phyloP scores from a whole-genome alignment of 2,329 filamentous ascomycete genomes.

The Colletotrichum eremochloae region DNA sequence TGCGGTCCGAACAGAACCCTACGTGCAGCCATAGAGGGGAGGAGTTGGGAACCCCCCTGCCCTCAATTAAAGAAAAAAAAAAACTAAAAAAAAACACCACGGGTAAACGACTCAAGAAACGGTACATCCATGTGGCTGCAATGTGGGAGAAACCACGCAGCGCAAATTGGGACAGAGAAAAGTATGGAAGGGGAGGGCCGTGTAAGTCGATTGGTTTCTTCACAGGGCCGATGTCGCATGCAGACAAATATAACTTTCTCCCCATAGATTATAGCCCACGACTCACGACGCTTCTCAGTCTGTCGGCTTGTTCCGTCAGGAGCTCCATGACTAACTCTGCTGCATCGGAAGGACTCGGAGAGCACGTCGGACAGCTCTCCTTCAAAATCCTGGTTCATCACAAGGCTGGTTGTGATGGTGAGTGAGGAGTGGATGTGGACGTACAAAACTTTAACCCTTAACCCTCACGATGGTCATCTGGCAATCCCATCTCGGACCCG shows the following conservation, averaged over 20 bases:
- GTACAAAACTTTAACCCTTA: constrained; percentile 35
- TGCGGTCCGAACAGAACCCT: background rate
- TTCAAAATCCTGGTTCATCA: constrained; percentile 2
- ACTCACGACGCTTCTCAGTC: background rate
- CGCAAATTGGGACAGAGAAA: background rate
- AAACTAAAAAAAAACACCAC: background rate
- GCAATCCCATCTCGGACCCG: constrained; percentile 28
- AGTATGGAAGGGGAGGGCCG: background rate
- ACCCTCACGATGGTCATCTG: constrained; percentile 18
- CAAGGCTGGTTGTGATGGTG: constrained; percentile 17
- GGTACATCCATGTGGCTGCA: background rate
- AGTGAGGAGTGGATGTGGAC: constrained; percentile 24
- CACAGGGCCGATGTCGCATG: constrained; percentile 6
- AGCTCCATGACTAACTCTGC: constrained; percentile 21
- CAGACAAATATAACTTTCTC: background rate
- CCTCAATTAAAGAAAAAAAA: background rate
- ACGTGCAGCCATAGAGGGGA: background rate
- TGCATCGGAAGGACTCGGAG: constrained; percentile 28
- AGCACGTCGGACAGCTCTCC: constrained; percentile 13
- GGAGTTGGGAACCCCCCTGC: background rate
- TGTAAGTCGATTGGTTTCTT: constrained; percentile 21
- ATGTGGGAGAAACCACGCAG: background rate
- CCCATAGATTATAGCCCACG: background rate
- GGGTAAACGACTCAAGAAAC: background rate
- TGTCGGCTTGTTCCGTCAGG: constrained; percentile 3